Percentiles rank a stretch among this genome's conserved stretches.
phyloP scores from a whole-genome alignment of 2,329 filamentous ascomycete species.

The Apiospora arundinis region DNA sequence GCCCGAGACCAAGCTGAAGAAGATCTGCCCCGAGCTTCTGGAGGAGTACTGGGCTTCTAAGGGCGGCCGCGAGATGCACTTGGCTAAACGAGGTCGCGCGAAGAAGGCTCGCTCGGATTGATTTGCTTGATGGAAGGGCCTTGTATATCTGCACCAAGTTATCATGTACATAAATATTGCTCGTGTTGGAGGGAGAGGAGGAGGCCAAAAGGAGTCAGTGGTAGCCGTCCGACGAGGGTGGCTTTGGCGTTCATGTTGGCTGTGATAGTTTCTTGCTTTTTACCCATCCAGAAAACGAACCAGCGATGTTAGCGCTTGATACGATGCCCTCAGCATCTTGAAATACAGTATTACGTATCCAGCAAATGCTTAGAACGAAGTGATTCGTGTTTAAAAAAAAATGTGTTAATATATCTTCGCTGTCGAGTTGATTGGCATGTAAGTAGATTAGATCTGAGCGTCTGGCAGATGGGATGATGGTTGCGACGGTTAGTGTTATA shows the following conservation, averaged over 20 bases:
- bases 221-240: not conserved
- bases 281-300: not conserved
- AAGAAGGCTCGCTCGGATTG: conserved; percentile 33
- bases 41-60: conserved; percentile 38
- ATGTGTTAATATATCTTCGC: not conserved
- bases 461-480: not conserved
- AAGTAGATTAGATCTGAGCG: not conserved
- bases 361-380: not conserved
- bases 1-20: conserved; percentile 38
- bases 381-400: not conserved
- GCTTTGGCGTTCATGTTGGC: conserved; percentile 14
- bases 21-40: conserved; percentile 33
- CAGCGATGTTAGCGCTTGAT: conserved; percentile 2
- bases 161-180: conserved; percentile 12
- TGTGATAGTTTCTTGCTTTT: conserved; percentile 5
- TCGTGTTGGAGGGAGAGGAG: conserved; percentile 15
- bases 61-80: conserved; percentile 36
- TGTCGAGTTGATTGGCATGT: not conserved
- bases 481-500: conserved; percentile 2
- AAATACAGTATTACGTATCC: not conserved
- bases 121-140: not conserved
- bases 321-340: not conserved
- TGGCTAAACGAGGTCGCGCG: conserved; percentile 36
- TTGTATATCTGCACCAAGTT: conserved; percentile 14
- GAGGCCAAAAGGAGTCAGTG: conserved; percentile 15